Evolutionary conservation across 1,284 basidiomycete genomes (phyloP).

Genomic region (Ceratobasidium papillatum): DNA sequence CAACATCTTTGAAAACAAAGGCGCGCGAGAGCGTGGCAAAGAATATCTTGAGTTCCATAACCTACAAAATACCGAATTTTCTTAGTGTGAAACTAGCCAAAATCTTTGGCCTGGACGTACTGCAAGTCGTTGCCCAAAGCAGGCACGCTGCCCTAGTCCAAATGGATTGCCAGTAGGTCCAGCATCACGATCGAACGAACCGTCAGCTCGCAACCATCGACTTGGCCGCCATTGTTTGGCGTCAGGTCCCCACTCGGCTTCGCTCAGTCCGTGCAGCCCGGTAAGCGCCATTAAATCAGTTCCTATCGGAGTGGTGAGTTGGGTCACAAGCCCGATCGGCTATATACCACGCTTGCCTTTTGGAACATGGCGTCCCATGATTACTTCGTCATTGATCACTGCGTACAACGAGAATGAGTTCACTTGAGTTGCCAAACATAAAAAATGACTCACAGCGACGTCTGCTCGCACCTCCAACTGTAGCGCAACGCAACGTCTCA

Average conservation of each 20-base stretch:
- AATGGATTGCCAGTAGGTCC: constrained; percentile 26
- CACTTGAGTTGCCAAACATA: neutral
- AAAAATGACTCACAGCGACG: neutral
- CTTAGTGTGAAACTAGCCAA: neutral
- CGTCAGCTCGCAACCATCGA: constrained; percentile 19
- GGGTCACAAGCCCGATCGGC: neutral
- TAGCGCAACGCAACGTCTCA: neutral
- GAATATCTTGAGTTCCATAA: constrained; percentile 24
- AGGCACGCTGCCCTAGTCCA: constrained; percentile 13
- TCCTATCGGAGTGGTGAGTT: neutral
- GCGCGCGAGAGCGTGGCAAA: neutral
- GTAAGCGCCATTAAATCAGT: neutral
- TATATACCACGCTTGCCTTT: neutral
- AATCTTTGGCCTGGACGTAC: neutral
- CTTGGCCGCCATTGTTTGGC: constrained; percentile 23
- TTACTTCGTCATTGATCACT: constrained; percentile 7
- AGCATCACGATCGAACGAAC: constrained; percentile 12
- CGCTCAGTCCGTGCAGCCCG: neutral
- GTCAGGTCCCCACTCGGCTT: constrained; percentile 24
- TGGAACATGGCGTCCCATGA: neutral
- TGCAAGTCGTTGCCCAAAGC: constrained; percentile 32
- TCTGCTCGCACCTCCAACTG: neutral
- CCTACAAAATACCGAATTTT: neutral
- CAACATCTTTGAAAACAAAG: constrained; percentile 4
- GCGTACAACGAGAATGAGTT: too few relatives aligned